phyloP scores from a whole-genome alignment of 768 basidiomycete genomes.

The Antrodiella citrinella region DNA sequence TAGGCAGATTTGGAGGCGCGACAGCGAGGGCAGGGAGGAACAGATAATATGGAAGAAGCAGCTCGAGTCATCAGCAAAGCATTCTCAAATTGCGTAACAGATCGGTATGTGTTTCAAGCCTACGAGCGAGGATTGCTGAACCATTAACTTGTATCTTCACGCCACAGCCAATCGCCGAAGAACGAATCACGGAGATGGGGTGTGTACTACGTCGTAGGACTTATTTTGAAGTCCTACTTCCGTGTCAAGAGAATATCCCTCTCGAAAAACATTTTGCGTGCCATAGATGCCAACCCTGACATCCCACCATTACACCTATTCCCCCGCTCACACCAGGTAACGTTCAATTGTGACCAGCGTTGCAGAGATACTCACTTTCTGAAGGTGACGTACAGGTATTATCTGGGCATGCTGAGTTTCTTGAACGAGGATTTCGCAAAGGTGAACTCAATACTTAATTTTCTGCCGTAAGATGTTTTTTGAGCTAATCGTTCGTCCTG shows the following conservation, averaged over 20 bases:
- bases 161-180: slow-evolving; percentile 47
- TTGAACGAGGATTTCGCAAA: slow-evolving; percentile 87
- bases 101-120: slow-evolving; percentile 40
- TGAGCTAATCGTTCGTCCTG: too few relatives aligned
- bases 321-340: slow-evolving; percentile 81
- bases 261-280: slow-evolving; percentile 86
- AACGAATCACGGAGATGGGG: slow-evolving; percentile 82
- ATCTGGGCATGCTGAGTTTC: slow-evolving; percentile 91
- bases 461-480: too few relatives aligned
- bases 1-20: slow-evolving; percentile 56
- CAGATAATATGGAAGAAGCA: slow-evolving; percentile 69
- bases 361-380: too few relatives aligned
- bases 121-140: slow-evolving; percentile 19
- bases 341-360: too few relatives aligned
- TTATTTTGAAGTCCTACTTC: slow-evolving; percentile 93
- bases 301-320: slow-evolving; percentile 71
- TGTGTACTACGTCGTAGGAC: slow-evolving; percentile 84
- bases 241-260: slow-evolving; percentile 88
- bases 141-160: slow-evolving; percentile 2
- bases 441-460: too few relatives aligned
- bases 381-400: slow-evolving; percentile 91
- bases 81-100: slow-evolving; percentile 83
- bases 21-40: slow-evolving; percentile 17
- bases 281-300: slow-evolving; percentile 77
- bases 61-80: slow-evolving; percentile 84